Evolutionary conservation across 345 rosid species (phyloP).

Genomic region (Populus alba): DNA sequence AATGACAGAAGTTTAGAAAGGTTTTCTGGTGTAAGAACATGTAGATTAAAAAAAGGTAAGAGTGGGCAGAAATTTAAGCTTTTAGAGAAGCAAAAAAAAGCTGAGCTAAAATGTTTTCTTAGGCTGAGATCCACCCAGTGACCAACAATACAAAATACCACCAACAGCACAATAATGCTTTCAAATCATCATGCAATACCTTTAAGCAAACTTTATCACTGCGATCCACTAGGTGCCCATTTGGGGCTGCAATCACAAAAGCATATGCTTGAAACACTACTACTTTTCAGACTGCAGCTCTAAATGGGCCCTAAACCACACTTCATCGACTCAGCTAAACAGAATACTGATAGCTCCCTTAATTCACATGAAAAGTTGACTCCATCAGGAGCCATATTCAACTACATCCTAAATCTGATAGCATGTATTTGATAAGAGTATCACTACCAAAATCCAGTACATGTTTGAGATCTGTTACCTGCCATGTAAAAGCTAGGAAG

Average conservation of each 20-base stretch:
- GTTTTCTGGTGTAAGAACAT: not conserved
- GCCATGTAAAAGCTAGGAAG: constrained; percentile 43
- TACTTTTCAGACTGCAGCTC: not conserved
- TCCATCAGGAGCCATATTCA: not conserved
- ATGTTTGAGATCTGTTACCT: constrained; percentile 29
- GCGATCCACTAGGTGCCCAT: not conserved
- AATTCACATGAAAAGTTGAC: not conserved
- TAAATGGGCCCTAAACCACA: not conserved
- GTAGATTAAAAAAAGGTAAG: not conserved
- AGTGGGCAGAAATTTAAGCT: not conserved
- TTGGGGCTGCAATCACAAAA: not conserved
- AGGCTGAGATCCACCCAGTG: not conserved
- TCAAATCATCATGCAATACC: not conserved
- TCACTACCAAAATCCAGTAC: constrained; percentile 14
- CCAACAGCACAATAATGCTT: too few species aligned
- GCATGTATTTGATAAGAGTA: not conserved
- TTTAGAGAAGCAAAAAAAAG: not conserved
- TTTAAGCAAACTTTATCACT: not conserved
- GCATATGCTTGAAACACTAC: not conserved
- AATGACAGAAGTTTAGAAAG: not conserved
- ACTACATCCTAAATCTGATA: not conserved
- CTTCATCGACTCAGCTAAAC: not conserved
- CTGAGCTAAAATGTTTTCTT: not conserved
- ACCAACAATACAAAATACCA: not conserved
- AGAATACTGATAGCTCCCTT: not conserved